Base-by-base conservation (phyloP, 2,329 filamentous ascomycete genomes). In the Ilyonectria destructans region DNA sequence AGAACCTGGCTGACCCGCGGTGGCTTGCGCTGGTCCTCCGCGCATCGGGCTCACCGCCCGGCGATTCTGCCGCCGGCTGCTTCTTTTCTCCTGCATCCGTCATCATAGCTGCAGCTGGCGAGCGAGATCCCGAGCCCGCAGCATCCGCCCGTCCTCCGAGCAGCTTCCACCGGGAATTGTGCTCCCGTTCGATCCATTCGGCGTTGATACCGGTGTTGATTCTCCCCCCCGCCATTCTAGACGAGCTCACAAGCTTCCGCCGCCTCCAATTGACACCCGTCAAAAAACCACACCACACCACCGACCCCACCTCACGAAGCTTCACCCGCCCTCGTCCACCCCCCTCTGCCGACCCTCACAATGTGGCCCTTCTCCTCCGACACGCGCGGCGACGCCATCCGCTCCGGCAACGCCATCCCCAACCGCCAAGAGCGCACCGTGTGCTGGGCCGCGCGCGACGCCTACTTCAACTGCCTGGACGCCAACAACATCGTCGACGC, bases 381-480 rank as follows among this genome's bases (percentile, higher is more conserved):
- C 61, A 81, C 84, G 70, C 86, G 86, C 80, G 86, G 84, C 73
- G 82, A 86, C 69, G 86, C 87, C 72, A 85, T 90, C 73, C 87
- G 88, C 79, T 80, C 81, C 69, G 88, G 88, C 75, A 81, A 84
- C 71, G 86, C 95, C 76, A 94, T 95, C 6, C 96, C 96, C n/a
- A 93, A 94, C 78, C 92, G 96, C 71, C 89, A 88, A 71, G 93
- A 95, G 81, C 92, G 96, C 77, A 87, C 90, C 76, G 86, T 89
- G 78, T 99, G 96, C 89, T 99, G 96, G 93, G 92, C 94, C 77
- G 91, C 93, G 54, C 91, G 96, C 74, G 96, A 99, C 83, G 83
- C 84, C 70, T 98, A 96, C 87, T 98, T 97, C 82, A 84, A 86
- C 72, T 99, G 96, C 78, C 88, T 99, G 52, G 95, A 98, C 82